Evolutionary conservation across 2,329 filamentous ascomycete species (phyloP).

Genomic region (Cadophora gregata): DNA sequence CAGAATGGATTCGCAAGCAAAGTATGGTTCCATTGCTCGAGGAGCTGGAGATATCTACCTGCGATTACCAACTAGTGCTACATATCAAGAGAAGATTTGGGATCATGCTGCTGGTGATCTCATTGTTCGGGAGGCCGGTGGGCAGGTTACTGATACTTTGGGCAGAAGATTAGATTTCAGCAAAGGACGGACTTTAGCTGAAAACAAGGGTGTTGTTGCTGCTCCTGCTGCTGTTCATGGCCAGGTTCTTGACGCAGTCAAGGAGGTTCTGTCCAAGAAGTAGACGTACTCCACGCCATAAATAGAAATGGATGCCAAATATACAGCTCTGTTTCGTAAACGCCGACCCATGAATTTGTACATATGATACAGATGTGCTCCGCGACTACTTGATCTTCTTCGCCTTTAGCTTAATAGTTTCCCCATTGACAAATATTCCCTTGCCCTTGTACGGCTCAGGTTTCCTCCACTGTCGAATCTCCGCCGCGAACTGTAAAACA

Average conservation of each 20-base stretch:
- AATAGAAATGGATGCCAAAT: not conserved
- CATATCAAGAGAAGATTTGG: conserved; percentile 99
- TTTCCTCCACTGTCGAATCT: conserved; percentile 84
- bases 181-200: conserved; percentile 80
- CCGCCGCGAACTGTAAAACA: conserved; percentile 89
- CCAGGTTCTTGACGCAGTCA: conserved; percentile 80
- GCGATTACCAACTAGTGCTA: conserved; percentile 80
- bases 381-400: conserved; percentile 87
- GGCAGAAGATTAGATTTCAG: conserved; percentile 88
- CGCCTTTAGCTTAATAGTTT: conserved; percentile 97
- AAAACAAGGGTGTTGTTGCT: conserved; percentile 94
- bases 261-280: conserved; percentile 70
- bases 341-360: conserved; percentile 33
- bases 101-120: conserved; percentile 96
- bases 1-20: conserved; percentile 96
- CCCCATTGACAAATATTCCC: conserved; percentile 96
- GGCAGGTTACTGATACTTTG: conserved; percentile 86
- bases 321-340: conserved; percentile 8
- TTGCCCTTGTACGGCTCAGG: conserved; percentile 99
- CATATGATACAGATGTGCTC: conserved; percentile 36
- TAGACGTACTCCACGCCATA: conserved; percentile 28
- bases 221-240: conserved; percentile 78
- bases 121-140: conserved; percentile 92
- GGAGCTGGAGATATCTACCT: conserved; percentile 96
- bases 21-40: conserved; percentile 93